Evolutionary conservation across 768 basidiomycete genomes (phyloP), one percentile per base, ranked within the genome.

Genomic region (Auriculariales sp.): DNA sequence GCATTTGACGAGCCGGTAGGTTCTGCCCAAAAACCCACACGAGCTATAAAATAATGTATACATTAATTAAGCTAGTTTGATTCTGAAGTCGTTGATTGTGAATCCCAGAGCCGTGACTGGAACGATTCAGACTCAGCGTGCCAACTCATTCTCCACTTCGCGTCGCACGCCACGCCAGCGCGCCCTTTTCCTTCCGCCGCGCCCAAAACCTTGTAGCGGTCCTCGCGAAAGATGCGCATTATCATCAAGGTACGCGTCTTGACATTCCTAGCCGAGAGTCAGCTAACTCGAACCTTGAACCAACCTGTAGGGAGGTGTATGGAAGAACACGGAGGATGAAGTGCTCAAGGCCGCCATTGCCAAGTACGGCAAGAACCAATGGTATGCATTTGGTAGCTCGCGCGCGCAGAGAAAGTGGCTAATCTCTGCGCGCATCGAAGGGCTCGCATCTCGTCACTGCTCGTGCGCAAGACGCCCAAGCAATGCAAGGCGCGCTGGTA

Each of bases 401-500:
- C n/a, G n/a, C 42, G 19, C 33, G 19, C 31, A 11, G 28, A 7
- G 14, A 47, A 3, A 9, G 42, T 17, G 46, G 24, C n/a, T n/a
- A n/a, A n/a, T 44, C 5, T n/a, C 39, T 6, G 22, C 39, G 9
- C 11, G 5, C 46, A 19, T n/a, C 35, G 35, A 63, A 87, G 89
- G 93, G 94, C 94, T 25, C 91, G 94, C 58, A 98, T 99, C 62
- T 95, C 92, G 10, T 98, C 94, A 28, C 73, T 99, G 28, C 78
- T 99, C 47, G 95, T 98, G 30, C 81, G 95, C 56, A 99, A 99
- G 67, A 99, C 95, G 1, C 93, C 95, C 10, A 99, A 99, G 63
- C 95, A 99, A 70, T 99, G 95, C 72, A 99, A 99, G 66, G 90
- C 90, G 1, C 85, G 91, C 33, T 98, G 94, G 94, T 97, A 94